Conservation (phyloP, 345 rosid species). For the Brassica cretica region DNA sequence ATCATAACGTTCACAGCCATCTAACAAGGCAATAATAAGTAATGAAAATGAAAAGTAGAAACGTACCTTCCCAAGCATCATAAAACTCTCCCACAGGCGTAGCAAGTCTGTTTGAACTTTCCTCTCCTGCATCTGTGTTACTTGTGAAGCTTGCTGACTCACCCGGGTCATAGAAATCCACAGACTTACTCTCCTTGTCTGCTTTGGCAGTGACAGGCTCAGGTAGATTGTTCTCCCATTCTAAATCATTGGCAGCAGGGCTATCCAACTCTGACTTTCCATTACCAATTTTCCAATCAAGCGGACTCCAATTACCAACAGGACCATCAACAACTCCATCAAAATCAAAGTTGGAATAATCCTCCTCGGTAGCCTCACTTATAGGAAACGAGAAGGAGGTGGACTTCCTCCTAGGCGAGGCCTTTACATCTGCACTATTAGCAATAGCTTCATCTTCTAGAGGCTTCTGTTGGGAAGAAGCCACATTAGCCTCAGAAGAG, state of each 20-base stretch:
- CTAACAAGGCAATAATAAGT: background rate
- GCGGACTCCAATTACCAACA: background rate
- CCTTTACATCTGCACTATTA: conserved; percentile 31
- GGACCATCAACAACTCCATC: conserved; percentile 38
- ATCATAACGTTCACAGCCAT: conserved; percentile 3
- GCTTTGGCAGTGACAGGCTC: conserved; percentile 37
- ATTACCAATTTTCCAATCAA: conserved; percentile 29
- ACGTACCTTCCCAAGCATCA: conserved; percentile 86
- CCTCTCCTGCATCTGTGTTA: conserved; percentile 52
- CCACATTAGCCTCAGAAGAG: conserved; percentile 54
- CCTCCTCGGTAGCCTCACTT: conserved; percentile 37
- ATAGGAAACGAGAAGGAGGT: conserved; percentile 44
- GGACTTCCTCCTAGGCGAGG: conserved; percentile 35
- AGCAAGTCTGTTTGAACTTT: conserved; percentile 44
- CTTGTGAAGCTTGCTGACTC: conserved; percentile 64
- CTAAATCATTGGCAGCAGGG: conserved; percentile 32
- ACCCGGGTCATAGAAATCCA: conserved; percentile 66
- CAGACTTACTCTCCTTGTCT: conserved; percentile 50
- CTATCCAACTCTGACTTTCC: conserved; percentile 28
- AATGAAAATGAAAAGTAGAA: conserved; percentile 3
- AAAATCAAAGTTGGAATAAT: conserved; percentile 24
- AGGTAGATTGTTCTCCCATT: conserved; percentile 25
- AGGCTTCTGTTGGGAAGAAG: conserved; percentile 37
- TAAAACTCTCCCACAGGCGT: conserved; percentile 63
- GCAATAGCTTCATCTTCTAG: conserved; percentile 31